Conservation (phyloP, 2,329 filamentous ascomycete species). For the Fusarium sacchari region DNA sequence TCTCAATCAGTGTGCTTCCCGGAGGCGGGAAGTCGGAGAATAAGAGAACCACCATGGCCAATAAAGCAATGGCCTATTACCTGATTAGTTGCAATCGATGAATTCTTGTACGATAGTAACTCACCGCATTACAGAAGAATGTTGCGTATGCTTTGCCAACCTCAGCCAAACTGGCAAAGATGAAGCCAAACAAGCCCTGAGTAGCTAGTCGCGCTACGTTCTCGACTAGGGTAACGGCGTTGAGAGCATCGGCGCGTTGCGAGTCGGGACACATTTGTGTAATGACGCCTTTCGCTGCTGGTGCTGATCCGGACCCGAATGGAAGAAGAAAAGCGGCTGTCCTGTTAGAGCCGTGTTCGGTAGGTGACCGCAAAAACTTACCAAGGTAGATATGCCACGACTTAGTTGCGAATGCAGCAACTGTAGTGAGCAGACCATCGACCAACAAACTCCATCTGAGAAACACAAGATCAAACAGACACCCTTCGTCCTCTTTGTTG, state of each 20-base stretch:
- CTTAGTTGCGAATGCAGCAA: slow-evolving; percentile 68
- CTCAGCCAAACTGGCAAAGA: slow-evolving; percentile 71
- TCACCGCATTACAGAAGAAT: slow-evolving; percentile 73
- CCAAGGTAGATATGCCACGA: slow-evolving; percentile 76
- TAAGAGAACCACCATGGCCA: slow-evolving; percentile 54
- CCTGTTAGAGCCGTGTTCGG: accelerated
- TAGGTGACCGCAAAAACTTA: slow-evolving; percentile 13
- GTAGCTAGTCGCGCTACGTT: slow-evolving; percentile 73
- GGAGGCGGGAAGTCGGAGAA: slow-evolving; percentile 56
- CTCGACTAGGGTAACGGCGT: slow-evolving; percentile 75
- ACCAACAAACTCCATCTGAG: slow-evolving; percentile 72
- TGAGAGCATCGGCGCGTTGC: slow-evolving; percentile 72
- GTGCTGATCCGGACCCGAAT: slow-evolving; percentile 74
- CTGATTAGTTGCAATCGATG: slow-evolving; percentile 7
- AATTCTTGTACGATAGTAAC: slow-evolving; percentile 7
- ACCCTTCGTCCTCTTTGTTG: slow-evolving; percentile 56
- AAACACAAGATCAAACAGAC: slow-evolving; percentile 74
- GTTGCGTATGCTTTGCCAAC: slow-evolving; percentile 69
- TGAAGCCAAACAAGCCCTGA: slow-evolving; percentile 72
- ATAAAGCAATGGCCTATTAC: slow-evolving; percentile 60
- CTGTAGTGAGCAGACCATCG: slow-evolving; percentile 71
- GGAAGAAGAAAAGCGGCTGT: slow-evolving; percentile 71
- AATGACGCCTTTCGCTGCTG: slow-evolving; percentile 78
- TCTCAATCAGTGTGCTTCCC: slow-evolving; percentile 50
- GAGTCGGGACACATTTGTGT: slow-evolving; percentile 73